Evolutionary conservation across 768 basidiomycete species (phyloP), one percentile per base, ranked within the genome.

Genomic region (Boletellus emodensis): DNA sequence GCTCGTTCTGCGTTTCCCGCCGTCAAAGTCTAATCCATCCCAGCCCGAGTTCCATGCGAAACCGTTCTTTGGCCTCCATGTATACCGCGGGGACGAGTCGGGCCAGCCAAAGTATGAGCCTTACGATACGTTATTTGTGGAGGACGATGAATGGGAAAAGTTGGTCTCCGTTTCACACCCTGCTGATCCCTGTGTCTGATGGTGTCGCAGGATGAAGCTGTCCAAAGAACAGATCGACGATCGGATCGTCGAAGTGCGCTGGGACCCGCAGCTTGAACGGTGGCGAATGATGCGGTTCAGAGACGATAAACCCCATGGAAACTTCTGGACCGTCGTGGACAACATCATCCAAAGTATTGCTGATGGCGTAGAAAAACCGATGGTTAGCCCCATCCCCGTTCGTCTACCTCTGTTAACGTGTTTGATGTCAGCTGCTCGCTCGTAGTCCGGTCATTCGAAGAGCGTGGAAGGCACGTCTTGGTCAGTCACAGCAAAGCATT

Each of bases 231-330:
- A 98, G 66, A 73, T 85, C 55, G 95, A 99, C 61, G 94, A 98
- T 67, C 82, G 95, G 11, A 80, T 98, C 35, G 85, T 98, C 17
- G 96, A 99, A 67, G 94, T 95, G 15, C 83, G 85, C 56, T 98
- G 96, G 95, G 87, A 95, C 58, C 51, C 77, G 7, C 64, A 57
- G n/a, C 59, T 71, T 22, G 76, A 77, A 28, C 73, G 75, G 40
- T 98, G 94, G 94, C 83, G 82, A 50, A 84, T 93, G 80, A 84
- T 98, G 83, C 82, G 96, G 40, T 94, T 95, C 65, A 72, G 96
- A 60, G 84, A 95, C 60, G 96, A 99, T 69, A 99, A 99, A 67
- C 87, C 83, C 3, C 71, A 94, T 55, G 96, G 93, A 14, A 99
- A 99, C 67, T 92, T 90, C 67, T 79, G 77, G 52, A 79, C 71